These are phyloP conservation scores for Sindora glabra DNA, from an alignment of 306 rosid genomes.

Conservation along the genomic window DNA sequence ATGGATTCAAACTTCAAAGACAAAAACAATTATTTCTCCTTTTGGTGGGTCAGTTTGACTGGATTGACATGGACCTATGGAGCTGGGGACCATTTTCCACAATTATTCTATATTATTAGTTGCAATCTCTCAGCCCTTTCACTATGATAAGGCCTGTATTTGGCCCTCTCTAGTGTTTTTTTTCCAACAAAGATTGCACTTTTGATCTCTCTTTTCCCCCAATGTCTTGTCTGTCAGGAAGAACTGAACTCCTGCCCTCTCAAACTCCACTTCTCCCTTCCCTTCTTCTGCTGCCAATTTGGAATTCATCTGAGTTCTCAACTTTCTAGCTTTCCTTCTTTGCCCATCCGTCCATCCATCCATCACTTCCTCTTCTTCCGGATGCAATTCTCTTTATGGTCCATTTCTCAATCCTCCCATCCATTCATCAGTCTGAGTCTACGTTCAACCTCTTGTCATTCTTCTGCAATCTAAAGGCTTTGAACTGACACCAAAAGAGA, in stretches of 20 bases:
- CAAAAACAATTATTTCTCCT: constrained; percentile 21
- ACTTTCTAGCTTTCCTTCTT: constrained; percentile 12
- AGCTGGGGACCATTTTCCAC: constrained; percentile 35
- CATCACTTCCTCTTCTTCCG: constrained; percentile 18
- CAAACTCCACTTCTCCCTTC: constrained; percentile 1
- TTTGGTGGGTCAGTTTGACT: constrained; percentile 65
- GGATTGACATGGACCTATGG: constrained; percentile 22
- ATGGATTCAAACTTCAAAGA: constrained; percentile 53
- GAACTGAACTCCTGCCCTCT: constrained; percentile 11
- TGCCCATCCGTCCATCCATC: too few species aligned
- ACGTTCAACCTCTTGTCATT: constrained; percentile 12
- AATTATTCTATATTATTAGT: constrained; percentile 31
- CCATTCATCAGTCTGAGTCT: neutral
- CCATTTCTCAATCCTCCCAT: neutral
- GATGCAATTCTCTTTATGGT: too few species aligned
- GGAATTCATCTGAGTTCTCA: constrained; percentile 21
- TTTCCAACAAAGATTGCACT: constrained; percentile 41
- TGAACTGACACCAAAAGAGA: constrained; percentile 3
- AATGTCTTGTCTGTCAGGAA: constrained; percentile 29
- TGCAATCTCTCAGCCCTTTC: too few species aligned
- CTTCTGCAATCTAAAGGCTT: neutral
- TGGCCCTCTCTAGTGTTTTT: too few species aligned
- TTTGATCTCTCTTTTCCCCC: constrained; percentile 5
- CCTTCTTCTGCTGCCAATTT: neutral
- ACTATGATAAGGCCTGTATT: too few species aligned